Conservation (phyloP, 805 yeast genomes). For the Wickerhamiella nectarea region DNA sequence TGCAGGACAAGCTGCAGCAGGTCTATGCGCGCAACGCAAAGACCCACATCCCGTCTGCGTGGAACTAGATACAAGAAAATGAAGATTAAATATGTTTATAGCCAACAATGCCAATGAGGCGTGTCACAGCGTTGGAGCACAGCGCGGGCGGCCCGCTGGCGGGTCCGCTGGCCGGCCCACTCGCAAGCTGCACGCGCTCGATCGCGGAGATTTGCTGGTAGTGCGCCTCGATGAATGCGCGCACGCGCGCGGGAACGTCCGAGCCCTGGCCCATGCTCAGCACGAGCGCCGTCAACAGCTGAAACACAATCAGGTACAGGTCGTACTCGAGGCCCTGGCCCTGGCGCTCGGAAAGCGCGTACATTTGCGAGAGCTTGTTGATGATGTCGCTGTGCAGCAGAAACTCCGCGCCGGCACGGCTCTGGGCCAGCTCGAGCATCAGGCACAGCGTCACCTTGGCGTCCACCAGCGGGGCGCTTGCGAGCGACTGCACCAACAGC, state of each 20-base stretch:
- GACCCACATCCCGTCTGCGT: slow-evolving; percentile 7
- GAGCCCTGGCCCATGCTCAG: slow-evolving; percentile 64
- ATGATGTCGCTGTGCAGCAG: slow-evolving; percentile 64
- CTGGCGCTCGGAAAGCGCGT: slow-evolving; percentile 61
- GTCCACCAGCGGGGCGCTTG: slow-evolving; percentile 27
- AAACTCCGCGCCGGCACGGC: slow-evolving; percentile 63
- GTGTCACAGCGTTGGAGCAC: slow-evolving; percentile 1
- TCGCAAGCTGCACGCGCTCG: slow-evolving; percentile 39
- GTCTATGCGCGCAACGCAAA: slow-evolving; percentile 13
- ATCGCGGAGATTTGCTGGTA: slow-evolving; percentile 46
- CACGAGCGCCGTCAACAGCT: slow-evolving; percentile 49
- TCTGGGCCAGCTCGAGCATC: slow-evolving; percentile 60
- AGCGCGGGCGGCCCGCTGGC: slow-evolving; percentile 21
- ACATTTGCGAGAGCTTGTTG: slow-evolving; percentile 41
- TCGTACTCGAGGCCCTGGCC: slow-evolving; percentile 55
- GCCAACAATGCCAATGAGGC: neutral
- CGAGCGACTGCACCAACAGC: slow-evolving; percentile 52
- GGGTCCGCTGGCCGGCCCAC: slow-evolving; percentile 17
- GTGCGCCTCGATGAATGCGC: slow-evolving; percentile 37
- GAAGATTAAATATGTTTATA: slow-evolving; percentile 2
- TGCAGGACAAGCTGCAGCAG: slow-evolving; percentile 49
- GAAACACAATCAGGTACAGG: slow-evolving; percentile 59
- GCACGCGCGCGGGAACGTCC: slow-evolving; percentile 41
- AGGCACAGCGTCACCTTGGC: slow-evolving; percentile 60
- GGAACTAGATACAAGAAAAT: neutral